phyloP scores from a whole-genome alignment of 2,329 filamentous ascomycete genomes.

The Pseudocercospora macadamiae region DNA sequence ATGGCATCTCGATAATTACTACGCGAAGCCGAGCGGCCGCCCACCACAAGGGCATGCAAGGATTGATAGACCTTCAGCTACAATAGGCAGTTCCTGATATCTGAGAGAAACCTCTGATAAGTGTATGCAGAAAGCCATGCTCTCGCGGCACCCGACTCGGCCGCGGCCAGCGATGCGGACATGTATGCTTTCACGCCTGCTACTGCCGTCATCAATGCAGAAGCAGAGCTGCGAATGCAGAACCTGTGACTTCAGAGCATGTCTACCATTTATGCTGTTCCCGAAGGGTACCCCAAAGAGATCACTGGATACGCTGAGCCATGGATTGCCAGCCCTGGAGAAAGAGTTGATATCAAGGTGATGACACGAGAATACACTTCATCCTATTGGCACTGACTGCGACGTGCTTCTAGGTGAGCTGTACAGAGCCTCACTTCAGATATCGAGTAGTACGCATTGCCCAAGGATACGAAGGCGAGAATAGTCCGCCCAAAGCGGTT shows the following conservation, averaged over 20 bases:
- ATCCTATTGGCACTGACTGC: too few species aligned
- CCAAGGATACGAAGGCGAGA: not conserved
- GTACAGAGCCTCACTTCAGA: conserved; percentile 1
- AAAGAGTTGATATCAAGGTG: conserved; percentile 4
- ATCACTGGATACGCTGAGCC: conserved; percentile 6
- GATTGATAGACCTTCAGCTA: not conserved
- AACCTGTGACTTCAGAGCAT: not conserved
- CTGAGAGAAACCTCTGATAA: not conserved
- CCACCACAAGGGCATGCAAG: not conserved
- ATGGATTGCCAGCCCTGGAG: conserved; percentile 2
- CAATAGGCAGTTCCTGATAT: conserved; percentile 2
- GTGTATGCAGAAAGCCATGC: not conserved
- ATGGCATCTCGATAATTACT: not conserved
- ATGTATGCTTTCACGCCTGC: not conserved
- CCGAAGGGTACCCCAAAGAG: not conserved
- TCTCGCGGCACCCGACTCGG: not conserved
- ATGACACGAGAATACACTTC: not conserved
- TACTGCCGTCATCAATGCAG: too few species aligned
- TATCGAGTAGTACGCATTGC: not conserved
- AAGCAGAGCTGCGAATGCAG: not conserved
- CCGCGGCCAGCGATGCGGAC: not conserved
- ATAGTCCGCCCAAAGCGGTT: not conserved
- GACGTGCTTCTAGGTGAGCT: not conserved
- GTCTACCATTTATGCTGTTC: conserved; percentile 2
- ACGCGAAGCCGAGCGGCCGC: not conserved